Conservation (phyloP, 2,329 filamentous ascomycete genomes). For the Alternaria infectoria region DNA sequence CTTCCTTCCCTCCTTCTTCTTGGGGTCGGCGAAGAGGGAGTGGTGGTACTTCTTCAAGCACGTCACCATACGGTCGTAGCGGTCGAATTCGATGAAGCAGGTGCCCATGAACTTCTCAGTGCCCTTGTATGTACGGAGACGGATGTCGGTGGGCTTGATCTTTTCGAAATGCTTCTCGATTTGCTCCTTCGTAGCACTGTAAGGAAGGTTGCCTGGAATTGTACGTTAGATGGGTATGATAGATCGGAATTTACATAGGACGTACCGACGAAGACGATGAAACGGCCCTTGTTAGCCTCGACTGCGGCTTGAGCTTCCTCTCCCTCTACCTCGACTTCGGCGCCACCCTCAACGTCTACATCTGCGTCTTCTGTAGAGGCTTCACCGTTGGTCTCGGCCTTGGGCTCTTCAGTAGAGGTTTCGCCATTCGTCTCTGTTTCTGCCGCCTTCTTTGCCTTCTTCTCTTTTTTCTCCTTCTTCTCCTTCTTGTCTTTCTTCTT, state of each 20-base stretch:
- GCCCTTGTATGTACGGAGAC: conserved; percentile 53
- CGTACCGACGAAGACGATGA: conserved; percentile 78
- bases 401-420: conserved; percentile 16
- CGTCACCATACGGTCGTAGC: conserved; percentile 89
- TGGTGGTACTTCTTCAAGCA: conserved; percentile 92
- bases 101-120: conserved; percentile 48
- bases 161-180: conserved; percentile 79
- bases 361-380: conserved; percentile 20
- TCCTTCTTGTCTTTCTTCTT: conserved; percentile 37
- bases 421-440: conserved; percentile 22
- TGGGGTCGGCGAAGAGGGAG: conserved; percentile 70
- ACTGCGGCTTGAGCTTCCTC: conserved; percentile 16
- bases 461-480: conserved; percentile 36
- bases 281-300: conserved; percentile 58
- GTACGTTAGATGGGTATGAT: conserved; percentile 12
- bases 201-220: conserved; percentile 80
- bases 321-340: conserved; percentile 23
- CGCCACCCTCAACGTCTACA: conserved; percentile 21
- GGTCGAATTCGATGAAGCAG: conserved; percentile 79
- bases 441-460: conserved; percentile 35
- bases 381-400: conserved; percentile 24
- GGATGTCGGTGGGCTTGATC: conserved; percentile 72
- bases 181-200: conserved; percentile 72
- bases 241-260: not conserved
- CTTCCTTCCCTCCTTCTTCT: conserved; percentile 66